Conservation (phyloP, 2,329 filamentous ascomycete species). For the Exophiala mesophila region DNA sequence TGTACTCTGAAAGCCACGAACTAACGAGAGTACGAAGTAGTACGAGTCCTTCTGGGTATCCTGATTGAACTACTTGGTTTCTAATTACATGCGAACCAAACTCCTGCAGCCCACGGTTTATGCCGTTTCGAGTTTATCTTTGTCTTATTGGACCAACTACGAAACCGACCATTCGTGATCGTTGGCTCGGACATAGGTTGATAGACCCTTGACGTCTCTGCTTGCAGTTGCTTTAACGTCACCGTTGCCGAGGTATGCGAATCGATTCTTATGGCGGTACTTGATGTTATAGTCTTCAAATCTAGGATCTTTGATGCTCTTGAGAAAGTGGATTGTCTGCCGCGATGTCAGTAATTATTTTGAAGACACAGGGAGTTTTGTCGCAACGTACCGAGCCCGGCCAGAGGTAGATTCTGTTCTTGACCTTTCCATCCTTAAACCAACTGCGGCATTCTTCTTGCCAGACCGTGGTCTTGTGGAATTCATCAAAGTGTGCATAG, state of each 20-base stretch:
- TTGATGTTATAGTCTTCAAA: slow-evolving; percentile 34
- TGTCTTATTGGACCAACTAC: no score
- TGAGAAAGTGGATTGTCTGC: slow-evolving; percentile 7
- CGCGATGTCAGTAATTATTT: not conserved
- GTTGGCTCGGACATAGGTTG: slow-evolving; percentile 3
- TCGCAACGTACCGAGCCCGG: slow-evolving; percentile 28
- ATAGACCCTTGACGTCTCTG: slow-evolving; percentile 1
- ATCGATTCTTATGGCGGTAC: slow-evolving; percentile 36
- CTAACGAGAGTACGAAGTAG: no score
- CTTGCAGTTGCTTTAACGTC: slow-evolving; percentile 34
- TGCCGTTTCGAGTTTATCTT: no score
- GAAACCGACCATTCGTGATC: not conserved
- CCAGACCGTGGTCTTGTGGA: slow-evolving; percentile 34
- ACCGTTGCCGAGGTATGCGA: slow-evolving; percentile 40
- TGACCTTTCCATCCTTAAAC: slow-evolving; percentile 35
- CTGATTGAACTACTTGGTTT: no score
- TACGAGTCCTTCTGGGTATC: no score
- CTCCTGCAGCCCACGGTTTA: no score
- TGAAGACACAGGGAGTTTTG: not conserved
- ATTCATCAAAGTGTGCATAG: slow-evolving; percentile 32
- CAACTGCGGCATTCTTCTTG: slow-evolving; percentile 35
- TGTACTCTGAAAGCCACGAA: no score
- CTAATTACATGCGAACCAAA: no score
- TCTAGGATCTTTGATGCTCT: slow-evolving; percentile 34
- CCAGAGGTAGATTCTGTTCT: slow-evolving; percentile 33